phyloP scores from a whole-genome alignment of 2,329 filamentous ascomycete species.

The Colletotrichum australisinense region DNA sequence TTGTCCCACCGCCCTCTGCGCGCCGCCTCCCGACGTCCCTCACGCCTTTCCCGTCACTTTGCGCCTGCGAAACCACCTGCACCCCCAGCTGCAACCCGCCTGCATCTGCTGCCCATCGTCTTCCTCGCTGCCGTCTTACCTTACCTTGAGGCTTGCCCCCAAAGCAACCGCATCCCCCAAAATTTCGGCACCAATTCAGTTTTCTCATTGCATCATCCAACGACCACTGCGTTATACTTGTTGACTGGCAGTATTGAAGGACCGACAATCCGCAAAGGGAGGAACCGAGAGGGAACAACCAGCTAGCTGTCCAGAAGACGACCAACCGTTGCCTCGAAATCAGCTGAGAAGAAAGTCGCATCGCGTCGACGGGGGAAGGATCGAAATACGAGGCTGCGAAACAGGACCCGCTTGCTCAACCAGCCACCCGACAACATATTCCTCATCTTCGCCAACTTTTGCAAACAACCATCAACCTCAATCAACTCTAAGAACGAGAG shows the following conservation, averaged over 20 bases:
- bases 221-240: neutral
- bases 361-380: neutral
- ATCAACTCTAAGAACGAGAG: neutral
- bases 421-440: conserved; percentile 16
- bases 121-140: neutral
- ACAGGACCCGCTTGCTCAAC: conserved; percentile 12
- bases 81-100: conserved; percentile 2
- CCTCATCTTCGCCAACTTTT: neutral
- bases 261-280: neutral
- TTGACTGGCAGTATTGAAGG: neutral
- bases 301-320: neutral
- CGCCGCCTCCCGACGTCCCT: neutral
- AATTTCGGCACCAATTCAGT: neutral
- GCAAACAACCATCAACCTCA: neutral
- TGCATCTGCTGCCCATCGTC: conserved; percentile 3
- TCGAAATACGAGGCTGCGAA: conserved; percentile 15
- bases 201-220: neutral
- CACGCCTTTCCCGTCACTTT: conserved; percentile 18
- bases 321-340: neutral
- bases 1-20: conserved; percentile 28
- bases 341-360: conserved; percentile 8
- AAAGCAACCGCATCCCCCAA: neutral
- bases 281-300: neutral
- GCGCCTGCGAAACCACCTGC: conserved; percentile 14
- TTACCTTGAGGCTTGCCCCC: neutral